A percentile compares a stretch with the other conserved stretches of the same genome.
These are phyloP conservation scores for Panicum miliaceum DNA, from an alignment of 176 grass and related monocot species.

Conservation along the genomic window DNA sequence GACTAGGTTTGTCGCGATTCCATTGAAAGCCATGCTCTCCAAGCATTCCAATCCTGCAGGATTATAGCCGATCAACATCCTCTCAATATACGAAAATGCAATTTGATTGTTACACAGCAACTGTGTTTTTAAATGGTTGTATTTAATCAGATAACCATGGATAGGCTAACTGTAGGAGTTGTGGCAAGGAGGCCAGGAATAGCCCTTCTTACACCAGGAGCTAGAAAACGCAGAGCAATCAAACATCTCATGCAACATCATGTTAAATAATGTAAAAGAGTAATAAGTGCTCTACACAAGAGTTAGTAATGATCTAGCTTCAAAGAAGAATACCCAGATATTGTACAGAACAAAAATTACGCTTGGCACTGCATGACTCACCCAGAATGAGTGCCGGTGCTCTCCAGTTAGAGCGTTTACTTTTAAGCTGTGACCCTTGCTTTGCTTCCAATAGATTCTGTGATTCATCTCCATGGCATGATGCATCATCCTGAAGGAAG, in stretches of 20 bases:
- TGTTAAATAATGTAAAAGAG: conserved; percentile 10
- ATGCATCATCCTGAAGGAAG: conserved; percentile 33
- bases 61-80: conserved; percentile 10
- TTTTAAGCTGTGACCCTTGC: conserved; percentile 27
- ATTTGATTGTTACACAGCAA: background rate
- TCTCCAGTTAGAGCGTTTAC: conserved; percentile 45
- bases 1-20: conserved; percentile 75
- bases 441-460: conserved; percentile 17
- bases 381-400: conserved; percentile 63
- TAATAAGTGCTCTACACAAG: background rate
- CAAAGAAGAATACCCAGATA: background rate
- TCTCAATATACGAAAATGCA: background rate
- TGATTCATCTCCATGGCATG: conserved; percentile 35
- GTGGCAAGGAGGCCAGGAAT: conserved; percentile 4
- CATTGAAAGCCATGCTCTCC: conserved; percentile 85
- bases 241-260: conserved; percentile 6
- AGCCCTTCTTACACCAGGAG: conserved; percentile 16
- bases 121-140: background rate
- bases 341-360: background rate
- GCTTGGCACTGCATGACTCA: conserved; percentile 40
- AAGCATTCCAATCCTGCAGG: conserved; percentile 73
- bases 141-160: background rate
- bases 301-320: background rate
- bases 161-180: background rate
- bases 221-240: conserved; percentile 5